Base-by-base conservation (phyloP, 2,329 filamentous ascomycete species). In the Blastomyces parvus region DNA sequence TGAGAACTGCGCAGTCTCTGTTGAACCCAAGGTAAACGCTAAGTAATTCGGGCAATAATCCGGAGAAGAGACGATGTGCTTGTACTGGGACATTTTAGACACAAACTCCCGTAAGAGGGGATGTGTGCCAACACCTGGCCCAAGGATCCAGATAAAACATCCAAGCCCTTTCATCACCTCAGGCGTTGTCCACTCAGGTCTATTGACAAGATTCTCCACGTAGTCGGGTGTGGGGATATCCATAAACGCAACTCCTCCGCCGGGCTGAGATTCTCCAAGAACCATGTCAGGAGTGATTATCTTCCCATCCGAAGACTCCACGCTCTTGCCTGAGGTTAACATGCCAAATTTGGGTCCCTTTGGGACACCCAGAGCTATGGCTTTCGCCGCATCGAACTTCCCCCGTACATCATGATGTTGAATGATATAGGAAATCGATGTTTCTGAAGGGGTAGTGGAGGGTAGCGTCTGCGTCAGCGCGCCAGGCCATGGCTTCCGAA, bases 221-320 rank as follows among this genome's bases (percentile, higher is more conserved):
- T 94, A 92, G 8, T 86, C 84, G 0, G 73, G 66, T 17, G 86
- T 83, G 0, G 91, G 90, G 8, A 99, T 74, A 68, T 97, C 92
- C 50, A 95, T 79, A 8, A 99, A 81, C 9, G 89, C 88, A 66
- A 96, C 81, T 2, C 90, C 92, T 62, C 81, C 84, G 13, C 91
- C 91, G 6, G 83, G 81, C 62, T 86, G 82, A 2, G 82, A 76
- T 13, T 86, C 79, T 1, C 83, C 90, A 60, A 99, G 72, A 0
- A 97, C 91, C 87, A 96, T 94, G 0, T 94, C 89, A 0, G 93
- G 88, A 0, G 88, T 94, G 38, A 99, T 84, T 0, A 82, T 83
- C 7, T 79, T 81, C 4, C 90, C 91, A 69, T 88, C 83, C 17
- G 80, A 77, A 30, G 84, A 86, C 61, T 79, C 76, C 1, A 94